Percentiles rank a stretch among this genome's conserved stretches.
Conservation (phyloP, 2,329 filamentous ascomycete genomes). For the Pseudocercospora macadamiae region DNA sequence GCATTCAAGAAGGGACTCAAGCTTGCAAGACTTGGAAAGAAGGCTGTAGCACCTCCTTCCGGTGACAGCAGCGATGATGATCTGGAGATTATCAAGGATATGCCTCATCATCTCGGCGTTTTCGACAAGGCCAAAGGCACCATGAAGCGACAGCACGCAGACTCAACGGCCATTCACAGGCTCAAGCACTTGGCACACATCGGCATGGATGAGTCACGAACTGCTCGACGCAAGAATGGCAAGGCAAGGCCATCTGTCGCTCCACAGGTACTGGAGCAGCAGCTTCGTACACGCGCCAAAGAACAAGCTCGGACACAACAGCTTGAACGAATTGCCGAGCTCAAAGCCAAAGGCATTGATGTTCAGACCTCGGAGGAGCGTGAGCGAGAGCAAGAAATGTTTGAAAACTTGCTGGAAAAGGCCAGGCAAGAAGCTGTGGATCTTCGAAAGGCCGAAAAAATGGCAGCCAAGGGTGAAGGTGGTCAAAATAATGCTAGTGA, state of each 20-base stretch:
- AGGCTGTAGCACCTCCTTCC: conserved; percentile 18
- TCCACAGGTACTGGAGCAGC: conserved; percentile 67
- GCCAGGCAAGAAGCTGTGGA: conserved; percentile 79
- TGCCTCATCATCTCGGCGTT: conserved; percentile 31
- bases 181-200: conserved; percentile 40
- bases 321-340: conserved; percentile 72
- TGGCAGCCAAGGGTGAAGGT: conserved; percentile 65
- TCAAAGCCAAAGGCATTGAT: conserved; percentile 77
- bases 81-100: conserved; percentile 63
- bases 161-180: conserved; percentile 38
- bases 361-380: conserved; percentile 86
- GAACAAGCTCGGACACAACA: conserved; percentile 79
- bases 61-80: conserved; percentile 53
- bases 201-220: conserved; percentile 44
- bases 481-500: conserved; percentile 53
- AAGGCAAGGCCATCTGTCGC: conserved; percentile 67
- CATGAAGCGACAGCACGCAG: conserved; percentile 26
- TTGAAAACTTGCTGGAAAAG: conserved; percentile 86
- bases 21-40: conserved; percentile 41
- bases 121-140: conserved; percentile 43
- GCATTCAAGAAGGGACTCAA: conserved; percentile 29
- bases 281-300: conserved; percentile 71
- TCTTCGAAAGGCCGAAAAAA: conserved; percentile 76
- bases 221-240: conserved; percentile 59
- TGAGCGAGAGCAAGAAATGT: conserved; percentile 76